Base-by-base conservation (phyloP, 2,329 filamentous ascomycete genomes). In the Ophiostoma tasmaniense region DNA sequence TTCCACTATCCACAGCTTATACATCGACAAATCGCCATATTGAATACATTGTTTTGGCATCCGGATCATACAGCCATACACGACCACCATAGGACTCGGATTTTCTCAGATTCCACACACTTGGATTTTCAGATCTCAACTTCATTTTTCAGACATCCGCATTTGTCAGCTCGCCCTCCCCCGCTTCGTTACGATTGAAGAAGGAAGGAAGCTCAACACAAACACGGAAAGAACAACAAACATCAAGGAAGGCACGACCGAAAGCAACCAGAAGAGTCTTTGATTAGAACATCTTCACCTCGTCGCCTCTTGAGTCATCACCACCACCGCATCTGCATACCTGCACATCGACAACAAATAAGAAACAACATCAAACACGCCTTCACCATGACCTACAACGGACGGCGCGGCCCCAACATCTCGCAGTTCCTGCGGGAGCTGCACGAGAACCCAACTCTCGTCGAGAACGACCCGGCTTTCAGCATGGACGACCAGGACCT, bases 401-500 rank as follows among this genome's bases (percentile, higher is more conserved):
- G 89, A 76, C 90, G 92, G 72, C 88, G 90, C 76, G 90, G 87
- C 74, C 90, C 91, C 76, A 96, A 96, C 79, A 91, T 97, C 80
- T 93, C 92, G 76, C 90, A 93, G 76, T 96, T 95, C 81, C 85
- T 97, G 73, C 90, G 91, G 75, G 90, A 93, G 74, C 84, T 97
- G 75, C 97, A 97, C 82, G 87, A 88, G 74, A 85, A 90, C 68
- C 83, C 89, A 25, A 67, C 74, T 5, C 71, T 74, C 50, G 73
- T 74, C 71, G 85, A 82, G 67, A 76, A 78, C 68, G 84, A 89
- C 71, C 86, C 90, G 68, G 79, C 82, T 67, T 85, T 89, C 78
- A 74, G 73, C 74, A 81, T 90, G 72, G 89, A 91, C 74, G 87
- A 90, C 71, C 68, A 68, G 61, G 89, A 93, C 72, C 81, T 94